phyloP scores from a whole-genome alignment of 441 rosid genomes.

The Brassica balearica region DNA sequence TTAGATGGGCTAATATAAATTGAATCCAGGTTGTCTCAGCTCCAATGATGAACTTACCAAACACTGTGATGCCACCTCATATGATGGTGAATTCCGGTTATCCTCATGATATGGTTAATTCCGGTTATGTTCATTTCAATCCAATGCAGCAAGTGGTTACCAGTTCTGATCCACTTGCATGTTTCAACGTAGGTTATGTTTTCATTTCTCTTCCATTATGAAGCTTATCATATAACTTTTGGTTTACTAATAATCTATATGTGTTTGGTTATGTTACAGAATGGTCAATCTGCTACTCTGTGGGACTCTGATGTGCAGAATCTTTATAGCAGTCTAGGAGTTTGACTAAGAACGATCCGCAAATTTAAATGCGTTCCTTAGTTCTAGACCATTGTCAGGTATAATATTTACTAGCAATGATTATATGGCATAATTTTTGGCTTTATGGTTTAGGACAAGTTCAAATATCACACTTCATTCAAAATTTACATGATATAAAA shows the following conservation, averaged over 20 bases:
- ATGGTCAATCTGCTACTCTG: conserved; percentile 52
- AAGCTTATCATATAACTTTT: neutral
- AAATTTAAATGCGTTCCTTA: neutral
- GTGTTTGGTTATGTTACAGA: conserved; percentile 60
- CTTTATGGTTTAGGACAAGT: conserved; percentile 1
- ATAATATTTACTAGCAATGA: neutral
- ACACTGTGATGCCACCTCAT: conserved; percentile 51
- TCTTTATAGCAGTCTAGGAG: conserved; percentile 60
- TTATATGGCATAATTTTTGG: neutral
- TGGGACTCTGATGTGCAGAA: conserved; percentile 80
- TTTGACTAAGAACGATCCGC: conserved; percentile 51
- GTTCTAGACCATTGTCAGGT: conserved; percentile 30
- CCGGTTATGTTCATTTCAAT: conserved; percentile 61
- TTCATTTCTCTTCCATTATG: neutral
- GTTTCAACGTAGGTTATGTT: conserved; percentile 23
- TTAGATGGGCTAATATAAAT: conserved; percentile 20
- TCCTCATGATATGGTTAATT: conserved; percentile 54
- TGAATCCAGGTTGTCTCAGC: conserved; percentile 55
- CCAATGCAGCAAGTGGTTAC: conserved; percentile 56
- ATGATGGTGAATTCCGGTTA: conserved; percentile 25
- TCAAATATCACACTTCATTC: neutral
- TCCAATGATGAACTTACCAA: conserved; percentile 51
- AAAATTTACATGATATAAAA: conserved; percentile 1
- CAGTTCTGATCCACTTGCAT: conserved; percentile 45
- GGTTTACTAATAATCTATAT: neutral